Base-by-base conservation (phyloP, 78 protist species). In the Thecamonas trahens region DNA sequence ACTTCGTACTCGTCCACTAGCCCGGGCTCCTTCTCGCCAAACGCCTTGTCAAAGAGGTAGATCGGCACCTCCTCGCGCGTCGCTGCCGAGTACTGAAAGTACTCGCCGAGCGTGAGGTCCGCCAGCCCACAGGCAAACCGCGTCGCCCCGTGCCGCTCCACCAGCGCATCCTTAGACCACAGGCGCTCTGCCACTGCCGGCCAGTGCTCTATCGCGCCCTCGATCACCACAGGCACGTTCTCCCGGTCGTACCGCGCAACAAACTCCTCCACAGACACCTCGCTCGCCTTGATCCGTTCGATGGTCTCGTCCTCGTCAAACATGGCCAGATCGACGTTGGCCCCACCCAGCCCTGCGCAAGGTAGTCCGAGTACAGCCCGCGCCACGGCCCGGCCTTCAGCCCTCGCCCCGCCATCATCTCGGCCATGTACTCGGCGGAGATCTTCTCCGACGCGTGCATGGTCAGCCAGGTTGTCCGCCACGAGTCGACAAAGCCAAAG, bases 1-100 rank as follows among this genome's bases (percentile, higher is more conserved):
- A 44, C 70, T 6, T 2, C 37, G 44, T 62, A 73, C 50, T 73
- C 70, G 20, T 6, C 47, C 11, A n/a, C 53, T 0, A 73, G 29
- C 35, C 5, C 39, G 29, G 65, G 69, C 6, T 47, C 61, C 39
- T 26, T 34, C 17, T 34, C 60, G 13, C 31, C 50, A 18, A 75
- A 75, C 20, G 32, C 7, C 15, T 37, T 31, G 54, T 75, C 80
- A 44, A 75, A 75, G 31, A 75, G 45, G 53, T 75, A 75, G 6
- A 58, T 31, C 38, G 80, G 80, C 3, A 1, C 26, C 45, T 75
- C 80, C 31, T 75, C 80, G 0, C 3, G 0, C 28, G 22, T 8
- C 0, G 31, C 1, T n/a, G n/a, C 11, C 14, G 31, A 1, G 58
- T 76, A 76, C 29, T 24, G 26, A 24, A 50, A 0, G 55, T 31